Evolutionary conservation across 129 eudicot species (phyloP).

Genomic region (Glebionis coronaria): DNA sequence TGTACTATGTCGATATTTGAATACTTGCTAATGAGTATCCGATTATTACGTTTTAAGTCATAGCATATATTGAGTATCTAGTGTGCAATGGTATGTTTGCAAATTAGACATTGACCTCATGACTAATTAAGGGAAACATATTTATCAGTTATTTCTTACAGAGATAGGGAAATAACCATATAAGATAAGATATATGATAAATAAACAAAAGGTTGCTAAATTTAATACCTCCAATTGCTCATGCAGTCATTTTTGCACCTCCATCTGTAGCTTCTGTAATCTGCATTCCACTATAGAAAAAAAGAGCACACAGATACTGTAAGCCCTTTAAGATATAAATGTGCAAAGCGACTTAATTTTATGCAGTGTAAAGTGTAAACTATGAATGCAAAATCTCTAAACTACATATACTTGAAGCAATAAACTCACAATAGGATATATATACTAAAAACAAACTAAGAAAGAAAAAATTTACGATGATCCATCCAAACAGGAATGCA

Average conservation of each 20-base stretch:
- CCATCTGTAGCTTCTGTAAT: constrained; percentile 92
- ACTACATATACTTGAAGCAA: too few species aligned
- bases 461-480: too few species aligned
- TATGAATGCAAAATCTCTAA: background rate
- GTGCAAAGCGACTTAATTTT: constrained; percentile 1
- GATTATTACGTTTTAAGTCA: too few species aligned
- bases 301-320: background rate
- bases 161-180: constrained; percentile 3
- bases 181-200: background rate
- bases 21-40: too few species aligned
- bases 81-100: too few species aligned
- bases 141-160: background rate
- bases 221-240: constrained; percentile 74
- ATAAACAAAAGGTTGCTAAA: constrained; percentile 1
- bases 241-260: constrained; percentile 83
- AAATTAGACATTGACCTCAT: too few species aligned
- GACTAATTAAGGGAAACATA: background rate
- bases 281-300: constrained; percentile 63
- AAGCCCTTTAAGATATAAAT: constrained; percentile 1
- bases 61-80: too few species aligned
- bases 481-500: constrained; percentile 71
- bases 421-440: too few species aligned
- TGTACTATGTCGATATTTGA: too few species aligned
- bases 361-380: background rate
- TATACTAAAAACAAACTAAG: too few species aligned